Base-by-base conservation (phyloP, 805 yeast genomes). In the Wickerhamomyces rabaulensis region DNA sequence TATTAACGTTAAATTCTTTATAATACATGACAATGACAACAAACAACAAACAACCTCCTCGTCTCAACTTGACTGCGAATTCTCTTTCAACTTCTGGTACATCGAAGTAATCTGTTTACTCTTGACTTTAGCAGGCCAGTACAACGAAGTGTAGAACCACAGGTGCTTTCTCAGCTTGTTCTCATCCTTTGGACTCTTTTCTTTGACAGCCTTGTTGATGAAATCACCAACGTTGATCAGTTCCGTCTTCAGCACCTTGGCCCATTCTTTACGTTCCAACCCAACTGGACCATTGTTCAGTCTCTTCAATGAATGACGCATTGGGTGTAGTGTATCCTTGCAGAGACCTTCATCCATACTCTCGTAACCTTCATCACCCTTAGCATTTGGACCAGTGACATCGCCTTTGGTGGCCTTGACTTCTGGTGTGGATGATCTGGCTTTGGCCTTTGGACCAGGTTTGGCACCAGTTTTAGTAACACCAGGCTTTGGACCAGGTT, bases 111-210 rank as follows among this genome's bases (percentile, higher is more conserved):
- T 78, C 67, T 84, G 84, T 35, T 71, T 65, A 50, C 92, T 83
- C 38, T 85, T 79, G n/a, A 83, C 96, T 51, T 78, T 76, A 4
- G 81, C 86, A 3, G 97, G 97, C 97, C 97, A 89, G 68, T 81
- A 89, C 45, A 78, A 75, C 19, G 90, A 75, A 5, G 94, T 88
- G 62, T 84, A 88, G 26, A 86, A 78, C 96, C 97, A 89, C 49
- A 89, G 66, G 57, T 88, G 94, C 60, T 77, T 82, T 47, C 71
- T 69, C 48, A 68, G 55, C 57, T 71, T 75, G 7, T 65, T 71
- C 25, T 69, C 60, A 20, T 69, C 68, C 15, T 53, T 52, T 3
- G 57, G 56, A 2, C 51, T 51, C 1, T 61, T 56, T 16, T 62
- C 55, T 15, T 48, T 47, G 20, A 70, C 71, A 36, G 65, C 65